Evolutionary conservation across 2,329 filamentous ascomycete genomes (phyloP).

Genomic region (Clarireedia sp.): DNA sequence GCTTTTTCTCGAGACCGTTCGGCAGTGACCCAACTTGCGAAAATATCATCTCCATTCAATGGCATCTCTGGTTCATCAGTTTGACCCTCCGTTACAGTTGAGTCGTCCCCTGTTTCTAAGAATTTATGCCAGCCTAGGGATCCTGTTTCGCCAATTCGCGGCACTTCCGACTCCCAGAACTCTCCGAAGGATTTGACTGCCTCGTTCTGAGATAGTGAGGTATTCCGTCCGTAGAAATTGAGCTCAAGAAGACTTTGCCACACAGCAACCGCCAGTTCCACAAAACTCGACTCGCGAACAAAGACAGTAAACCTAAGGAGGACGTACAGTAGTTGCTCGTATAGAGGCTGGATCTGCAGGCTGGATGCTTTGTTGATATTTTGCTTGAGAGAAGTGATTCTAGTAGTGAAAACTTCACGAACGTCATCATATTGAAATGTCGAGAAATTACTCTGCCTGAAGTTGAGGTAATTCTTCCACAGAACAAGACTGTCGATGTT

Average conservation of each 20-base stretch:
- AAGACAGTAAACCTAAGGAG: conserved; percentile 69
- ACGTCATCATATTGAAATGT: conserved; percentile 62
- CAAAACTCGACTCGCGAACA: conserved; percentile 68
- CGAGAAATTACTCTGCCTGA: conserved; percentile 59
- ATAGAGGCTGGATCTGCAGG: conserved; percentile 18
- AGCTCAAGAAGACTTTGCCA: conserved; percentile 81
- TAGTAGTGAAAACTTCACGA: conserved; percentile 50
- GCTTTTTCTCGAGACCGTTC: conserved; percentile 45
- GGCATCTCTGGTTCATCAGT: conserved; percentile 15
- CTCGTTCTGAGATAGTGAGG: conserved; percentile 11
- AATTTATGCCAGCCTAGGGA: conserved; percentile 65
- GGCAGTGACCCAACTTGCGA: conserved; percentile 38
- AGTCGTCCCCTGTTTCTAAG: conserved; percentile 27
- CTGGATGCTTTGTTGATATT: conserved; percentile 7
- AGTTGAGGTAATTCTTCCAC: conserved; percentile 68
- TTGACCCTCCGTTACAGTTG: conserved; percentile 14
- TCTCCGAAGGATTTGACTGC: conserved; percentile 46
- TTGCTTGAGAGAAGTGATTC: conserved; percentile 41
- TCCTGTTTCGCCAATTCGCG: conserved; percentile 66
- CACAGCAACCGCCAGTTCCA: conserved; percentile 65
- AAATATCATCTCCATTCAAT: conserved; percentile 25
- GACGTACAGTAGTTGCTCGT: conserved; percentile 52
- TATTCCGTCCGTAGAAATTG: conserved; percentile 50
- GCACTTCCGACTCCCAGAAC: conserved; percentile 82
- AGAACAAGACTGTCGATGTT: conserved; percentile 52